Conservation (phyloP, 2,329 filamentous ascomycete genomes). For the Botrytis tulipae region DNA sequence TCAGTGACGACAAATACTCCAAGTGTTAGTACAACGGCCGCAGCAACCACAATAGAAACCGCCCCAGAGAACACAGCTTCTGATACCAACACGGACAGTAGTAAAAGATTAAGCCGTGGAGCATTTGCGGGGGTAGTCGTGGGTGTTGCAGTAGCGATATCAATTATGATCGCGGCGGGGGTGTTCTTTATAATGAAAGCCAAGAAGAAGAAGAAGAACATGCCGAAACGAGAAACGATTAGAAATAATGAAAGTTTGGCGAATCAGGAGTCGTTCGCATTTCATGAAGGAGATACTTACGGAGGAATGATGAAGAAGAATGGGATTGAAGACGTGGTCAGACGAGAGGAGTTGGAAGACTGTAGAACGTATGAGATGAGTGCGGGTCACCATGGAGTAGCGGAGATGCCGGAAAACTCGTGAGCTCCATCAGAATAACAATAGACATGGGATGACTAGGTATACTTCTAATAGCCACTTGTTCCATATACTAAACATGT, state of each 20-base stretch:
- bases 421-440: not conserved
- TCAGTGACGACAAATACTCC: no score
- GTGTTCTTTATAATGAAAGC: not conserved
- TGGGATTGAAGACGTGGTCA: not conserved
- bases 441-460: not conserved
- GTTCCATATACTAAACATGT: not conserved
- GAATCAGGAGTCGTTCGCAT: not conserved
- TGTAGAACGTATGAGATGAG: slow-evolving; percentile 8
- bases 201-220: slow-evolving; percentile 1
- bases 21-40: not conserved
- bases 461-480: not conserved
- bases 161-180: not conserved
- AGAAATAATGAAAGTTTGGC: not conserved
- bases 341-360: not conserved
- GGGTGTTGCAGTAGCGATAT: not conserved
- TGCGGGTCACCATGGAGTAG: not conserved
- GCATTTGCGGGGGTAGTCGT: not conserved
- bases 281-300: not conserved
- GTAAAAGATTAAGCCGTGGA: not conserved
- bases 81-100: not conserved
- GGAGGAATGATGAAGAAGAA: not conserved
- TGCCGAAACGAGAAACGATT: not conserved
- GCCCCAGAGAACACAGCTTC: not conserved
- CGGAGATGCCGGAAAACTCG: not conserved
- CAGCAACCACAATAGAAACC: not conserved